A percentile compares a stretch with the other conserved stretches of the same genome.
These are phyloP conservation scores for Apiospora sp. DNA, from an alignment of 2,329 filamentous ascomycete genomes.

Conservation along the genomic window DNA sequence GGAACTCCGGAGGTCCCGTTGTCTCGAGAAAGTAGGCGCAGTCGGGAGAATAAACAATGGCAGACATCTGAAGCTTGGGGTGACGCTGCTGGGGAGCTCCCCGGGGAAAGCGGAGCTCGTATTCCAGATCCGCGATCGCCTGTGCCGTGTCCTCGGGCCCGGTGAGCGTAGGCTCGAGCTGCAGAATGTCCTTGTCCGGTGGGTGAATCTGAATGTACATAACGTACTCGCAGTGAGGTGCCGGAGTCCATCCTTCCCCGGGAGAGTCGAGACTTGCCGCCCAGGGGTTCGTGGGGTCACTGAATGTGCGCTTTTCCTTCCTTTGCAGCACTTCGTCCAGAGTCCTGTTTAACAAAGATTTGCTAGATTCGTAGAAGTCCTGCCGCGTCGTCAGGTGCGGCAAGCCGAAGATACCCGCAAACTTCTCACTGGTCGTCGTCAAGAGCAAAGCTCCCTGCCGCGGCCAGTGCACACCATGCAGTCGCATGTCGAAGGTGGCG, in stretches of 20 bases:
- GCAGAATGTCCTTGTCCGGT: slow-evolving; percentile 48
- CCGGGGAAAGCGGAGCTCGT: slow-evolving; percentile 67
- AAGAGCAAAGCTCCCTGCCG: slow-evolving; percentile 81
- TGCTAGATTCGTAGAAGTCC: slow-evolving; percentile 64
- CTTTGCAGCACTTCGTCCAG: slow-evolving; percentile 72
- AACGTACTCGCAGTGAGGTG: slow-evolving; percentile 88
- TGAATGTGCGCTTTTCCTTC: slow-evolving; percentile 64
- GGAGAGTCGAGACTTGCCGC: slow-evolving; percentile 70
- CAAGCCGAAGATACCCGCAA: slow-evolving; percentile 87
- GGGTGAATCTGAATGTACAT: slow-evolving; percentile 83
- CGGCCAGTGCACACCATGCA: slow-evolving; percentile 88
- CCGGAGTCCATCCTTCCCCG: slow-evolving; percentile 64
- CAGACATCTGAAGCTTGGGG: slow-evolving; percentile 67
- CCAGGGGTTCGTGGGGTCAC: slow-evolving; percentile 77
- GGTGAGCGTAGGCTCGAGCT: slow-evolving; percentile 42
- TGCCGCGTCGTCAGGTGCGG: slow-evolving; percentile 77
- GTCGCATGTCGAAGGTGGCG: slow-evolving; percentile 78
- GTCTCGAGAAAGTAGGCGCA: slow-evolving; percentile 72
- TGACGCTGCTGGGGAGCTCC: slow-evolving; percentile 64
- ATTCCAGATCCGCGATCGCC: slow-evolving; percentile 64
- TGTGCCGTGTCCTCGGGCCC: slow-evolving; percentile 45
- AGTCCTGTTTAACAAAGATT: slow-evolving; percentile 75
- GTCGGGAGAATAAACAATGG: slow-evolving; percentile 72
- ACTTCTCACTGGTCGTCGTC: slow-evolving; percentile 92
- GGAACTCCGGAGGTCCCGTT: slow-evolving; percentile 66